Conservation (phyloP, 2,329 filamentous ascomycete genomes). For the Ophiostoma perfectum region DNA sequence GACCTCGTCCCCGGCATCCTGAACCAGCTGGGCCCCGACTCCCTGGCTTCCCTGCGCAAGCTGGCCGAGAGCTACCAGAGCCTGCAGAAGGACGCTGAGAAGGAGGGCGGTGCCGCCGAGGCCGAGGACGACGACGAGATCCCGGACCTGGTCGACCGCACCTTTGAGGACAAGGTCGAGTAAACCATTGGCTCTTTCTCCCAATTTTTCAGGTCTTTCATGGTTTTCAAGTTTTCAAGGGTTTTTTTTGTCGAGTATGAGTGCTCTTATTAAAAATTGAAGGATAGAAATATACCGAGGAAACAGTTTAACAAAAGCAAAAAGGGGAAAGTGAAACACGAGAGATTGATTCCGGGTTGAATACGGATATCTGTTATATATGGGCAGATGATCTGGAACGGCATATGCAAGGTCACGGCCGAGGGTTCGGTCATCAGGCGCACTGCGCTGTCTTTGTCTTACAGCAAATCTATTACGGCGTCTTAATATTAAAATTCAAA, state of each 20-base stretch:
- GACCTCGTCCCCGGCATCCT: conserved; percentile 99
- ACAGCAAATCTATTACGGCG: too few species aligned
- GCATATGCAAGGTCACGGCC: too few species aligned
- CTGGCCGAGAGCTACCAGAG: conserved; percentile 99
- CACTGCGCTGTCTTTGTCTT: too few species aligned
- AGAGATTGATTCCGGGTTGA: too few species aligned
- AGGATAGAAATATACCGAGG: conserved; percentile 9
- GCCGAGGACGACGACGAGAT: conserved; percentile 87
- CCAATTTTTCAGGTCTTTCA: not conserved
- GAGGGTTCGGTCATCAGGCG: too few species aligned
- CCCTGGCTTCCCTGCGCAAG: conserved; percentile 93
- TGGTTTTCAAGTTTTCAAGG: not conserved
- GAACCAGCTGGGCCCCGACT: conserved; percentile 98
- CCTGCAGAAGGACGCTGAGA: conserved; percentile 81
- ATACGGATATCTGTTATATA: not conserved
- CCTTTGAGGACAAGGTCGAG: conserved; percentile 97
- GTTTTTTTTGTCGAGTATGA: conserved; percentile 7
- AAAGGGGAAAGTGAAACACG: not conserved
- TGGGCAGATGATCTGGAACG: too few species aligned
- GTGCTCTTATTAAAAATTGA: conserved; percentile 16
- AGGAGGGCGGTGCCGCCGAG: conserved; percentile 75
- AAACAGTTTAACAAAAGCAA: not conserved
- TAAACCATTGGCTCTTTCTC: conserved; percentile 45
- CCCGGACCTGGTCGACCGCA: conserved; percentile 94
- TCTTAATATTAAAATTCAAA: not conserved